Conservation (phyloP, 495 filamentous ascomycete genomes). For the Penicillium taxi region DNA sequence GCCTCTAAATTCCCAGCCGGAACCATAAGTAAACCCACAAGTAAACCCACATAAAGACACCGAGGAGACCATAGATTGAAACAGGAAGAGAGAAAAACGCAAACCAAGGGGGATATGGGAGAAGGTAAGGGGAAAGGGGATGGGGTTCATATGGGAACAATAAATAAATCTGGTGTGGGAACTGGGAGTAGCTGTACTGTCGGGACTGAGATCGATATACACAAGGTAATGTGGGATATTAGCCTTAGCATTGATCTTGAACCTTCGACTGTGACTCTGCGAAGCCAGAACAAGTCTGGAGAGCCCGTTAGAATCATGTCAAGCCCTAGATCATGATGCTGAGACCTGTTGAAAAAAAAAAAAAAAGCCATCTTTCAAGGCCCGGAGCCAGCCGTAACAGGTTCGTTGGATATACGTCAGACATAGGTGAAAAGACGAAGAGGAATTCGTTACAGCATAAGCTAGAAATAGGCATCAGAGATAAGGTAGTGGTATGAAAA, state of each 20-base stretch:
- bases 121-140: too few species aligned
- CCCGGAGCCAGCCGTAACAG: too few species aligned
- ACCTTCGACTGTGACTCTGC: too few species aligned
- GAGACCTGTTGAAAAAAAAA: too few species aligned
- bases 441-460: slow-evolving; percentile 31
- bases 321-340: too few species aligned
- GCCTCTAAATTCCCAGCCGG: slow-evolving; percentile 28
- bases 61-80: slow-evolving; percentile 5
- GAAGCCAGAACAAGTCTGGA: too few species aligned
- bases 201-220: slow-evolving; percentile 19
- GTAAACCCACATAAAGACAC: slow-evolving; percentile 20
- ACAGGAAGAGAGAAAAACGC: slow-evolving; percentile 2
- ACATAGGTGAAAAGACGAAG: slow-evolving; percentile 6
- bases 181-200: slow-evolving; percentile 9
- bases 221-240: slow-evolving; percentile 8
- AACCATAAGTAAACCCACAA: slow-evolving; percentile 17
- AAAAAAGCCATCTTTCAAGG: too few species aligned
- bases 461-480: slow-evolving; percentile 32
- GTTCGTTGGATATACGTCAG: background rate
- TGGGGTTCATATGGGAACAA: slow-evolving; percentile 9
- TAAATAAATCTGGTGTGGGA: background rate
- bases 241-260: too few species aligned
- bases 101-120: background rate
- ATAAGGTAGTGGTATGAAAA: slow-evolving; percentile 7
- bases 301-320: too few species aligned